Evolutionary conservation across 1,139 yeast species (phyloP), one percentile per base, ranked within the genome.

Genomic region (Yamadazyma kanchanaburiensis): DNA sequence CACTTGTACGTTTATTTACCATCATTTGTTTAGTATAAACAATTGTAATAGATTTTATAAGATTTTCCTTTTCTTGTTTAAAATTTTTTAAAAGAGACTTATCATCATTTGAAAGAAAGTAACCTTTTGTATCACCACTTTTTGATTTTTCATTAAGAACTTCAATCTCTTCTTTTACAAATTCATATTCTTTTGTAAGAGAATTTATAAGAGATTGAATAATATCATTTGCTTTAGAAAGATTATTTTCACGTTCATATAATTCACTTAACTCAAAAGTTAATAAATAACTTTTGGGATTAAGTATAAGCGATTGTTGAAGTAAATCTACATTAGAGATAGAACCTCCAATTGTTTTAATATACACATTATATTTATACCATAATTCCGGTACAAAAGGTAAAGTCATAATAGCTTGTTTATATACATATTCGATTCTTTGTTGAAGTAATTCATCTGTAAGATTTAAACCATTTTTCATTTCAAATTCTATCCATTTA

Each of bases 371-470:
- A 40, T 52, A 87, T 34, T 81, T 80, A 54, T 79, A 88, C 97
- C 97, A 91, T 22, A 85, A 58, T 48, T 86, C 94, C 0, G 96
- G 87, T 25, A 74, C 77, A 53, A 83, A 86, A 17, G 86, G 71
- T 45, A 86, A 62, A 27, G 74, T 59, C 48, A 80, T 78, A 7
- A 80, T 64, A 1, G 94, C 80, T 51, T 86, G 88, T 45, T 74
- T 74, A 55, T 75, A 86, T 15, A 82, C 85, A 52, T 80, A 85
- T 32, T 73, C 74, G n/a, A 88, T 65, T 46, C 98, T 70, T 30
- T 69, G 67, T 22, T 69, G 63, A 5, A 60, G 51, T 8, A 67
- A 63, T 12, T 56, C 65, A 30, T 74, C 77, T 17, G 70, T 64
- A 14, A 83, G 56, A 26, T 76, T 78, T 40, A 89, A 55, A 25